These are phyloP conservation scores for Tolypocladium sp. DNA, from an alignment of 2,329 filamentous ascomycete species.

Conservation along the genomic window DNA sequence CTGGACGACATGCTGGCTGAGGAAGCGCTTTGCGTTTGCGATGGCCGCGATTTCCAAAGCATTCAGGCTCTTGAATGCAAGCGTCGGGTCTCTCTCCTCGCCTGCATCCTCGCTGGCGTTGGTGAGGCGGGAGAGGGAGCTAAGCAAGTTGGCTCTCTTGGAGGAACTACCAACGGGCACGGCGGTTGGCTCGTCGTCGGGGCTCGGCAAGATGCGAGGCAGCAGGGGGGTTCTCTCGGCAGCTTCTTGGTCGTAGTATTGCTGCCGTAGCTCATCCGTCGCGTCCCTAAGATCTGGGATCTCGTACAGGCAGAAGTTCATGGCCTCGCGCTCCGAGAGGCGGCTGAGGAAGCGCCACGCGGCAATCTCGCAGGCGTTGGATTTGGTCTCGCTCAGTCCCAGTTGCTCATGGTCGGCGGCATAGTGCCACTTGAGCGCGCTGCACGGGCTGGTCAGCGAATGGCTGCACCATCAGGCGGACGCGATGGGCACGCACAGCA, in stretches of 20 bases:
- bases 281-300: constrained; percentile 39
- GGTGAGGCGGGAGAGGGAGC: constrained; percentile 47
- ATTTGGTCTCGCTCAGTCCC: constrained; percentile 58
- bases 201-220: constrained; percentile 18
- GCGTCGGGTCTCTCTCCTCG: constrained; percentile 53
- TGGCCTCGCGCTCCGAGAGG: constrained; percentile 62
- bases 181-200: constrained; percentile 9
- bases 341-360: constrained; percentile 70
- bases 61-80: constrained; percentile 70
- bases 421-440: constrained; percentile 69
- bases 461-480: not conserved
- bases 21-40: constrained; percentile 73
- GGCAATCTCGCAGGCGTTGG: constrained; percentile 70
- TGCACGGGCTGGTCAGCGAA: constrained; percentile 21
- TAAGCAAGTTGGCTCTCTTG: constrained; percentile 39
- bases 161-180: constrained; percentile 26
- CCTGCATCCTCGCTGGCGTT: constrained; percentile 24
- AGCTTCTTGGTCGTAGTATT: constrained; percentile 27
- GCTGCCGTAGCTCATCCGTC: constrained; percentile 4
- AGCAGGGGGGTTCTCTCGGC: constrained; percentile 41
- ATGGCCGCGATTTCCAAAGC: constrained; percentile 81
- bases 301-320: constrained; percentile 67
- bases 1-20: constrained; percentile 72
- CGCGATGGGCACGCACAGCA: constrained; percentile 45
- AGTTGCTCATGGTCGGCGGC: constrained; percentile 53